phyloP scores from a whole-genome alignment of 2,329 filamentous ascomycete genomes.

The Dothidotthia symphoricarpi region DNA sequence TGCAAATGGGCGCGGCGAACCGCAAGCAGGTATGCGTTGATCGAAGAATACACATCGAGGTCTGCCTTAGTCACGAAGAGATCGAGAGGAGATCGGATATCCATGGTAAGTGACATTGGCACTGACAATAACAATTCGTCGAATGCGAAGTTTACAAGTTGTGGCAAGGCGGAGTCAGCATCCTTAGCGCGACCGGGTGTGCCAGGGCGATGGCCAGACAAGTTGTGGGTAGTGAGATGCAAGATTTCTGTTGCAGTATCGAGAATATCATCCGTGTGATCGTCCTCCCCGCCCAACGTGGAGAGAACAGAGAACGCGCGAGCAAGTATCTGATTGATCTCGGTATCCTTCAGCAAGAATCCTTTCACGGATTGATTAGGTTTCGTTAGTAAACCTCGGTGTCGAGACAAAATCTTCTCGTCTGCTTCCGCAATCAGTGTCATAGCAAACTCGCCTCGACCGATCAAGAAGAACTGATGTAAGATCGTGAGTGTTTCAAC shows the following conservation, averaged over 20 bases:
- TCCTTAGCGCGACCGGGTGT: slow-evolving; percentile 43
- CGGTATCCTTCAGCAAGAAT: slow-evolving; percentile 78
- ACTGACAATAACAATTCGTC: slow-evolving; percentile 78
- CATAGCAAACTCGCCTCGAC: slow-evolving; percentile 87
- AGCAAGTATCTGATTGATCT: slow-evolving; percentile 72
- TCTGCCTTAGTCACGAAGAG: slow-evolving; percentile 79
- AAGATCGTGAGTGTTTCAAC: slow-evolving; percentile 74
- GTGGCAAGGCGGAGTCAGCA: slow-evolving; percentile 31
- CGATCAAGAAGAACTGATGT: slow-evolving; percentile 82
- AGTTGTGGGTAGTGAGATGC: slow-evolving; percentile 62
- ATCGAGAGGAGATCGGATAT: slow-evolving; percentile 76
- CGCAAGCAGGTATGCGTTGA: slow-evolving; percentile 83
- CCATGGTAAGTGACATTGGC: slow-evolving; percentile 67
- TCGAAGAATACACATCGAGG: slow-evolving; percentile 74
- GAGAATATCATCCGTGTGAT: slow-evolving; percentile 68
- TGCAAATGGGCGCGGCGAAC: slow-evolving; percentile 83
- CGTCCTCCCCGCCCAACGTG: slow-evolving; percentile 75
- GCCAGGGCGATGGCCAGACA: slow-evolving; percentile 35
- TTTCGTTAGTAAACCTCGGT: slow-evolving; percentile 50
- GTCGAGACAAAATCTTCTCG: slow-evolving; percentile 70
- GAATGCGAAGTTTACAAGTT: slow-evolving; percentile 58
- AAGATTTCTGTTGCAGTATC: slow-evolving; percentile 79
- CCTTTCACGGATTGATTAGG: slow-evolving; percentile 57
- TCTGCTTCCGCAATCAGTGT: slow-evolving; percentile 84
- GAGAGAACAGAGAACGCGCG: slow-evolving; percentile 78